Evolutionary conservation across 139 green algal species (phyloP).

Genomic region (Closterium sp.): DNA sequence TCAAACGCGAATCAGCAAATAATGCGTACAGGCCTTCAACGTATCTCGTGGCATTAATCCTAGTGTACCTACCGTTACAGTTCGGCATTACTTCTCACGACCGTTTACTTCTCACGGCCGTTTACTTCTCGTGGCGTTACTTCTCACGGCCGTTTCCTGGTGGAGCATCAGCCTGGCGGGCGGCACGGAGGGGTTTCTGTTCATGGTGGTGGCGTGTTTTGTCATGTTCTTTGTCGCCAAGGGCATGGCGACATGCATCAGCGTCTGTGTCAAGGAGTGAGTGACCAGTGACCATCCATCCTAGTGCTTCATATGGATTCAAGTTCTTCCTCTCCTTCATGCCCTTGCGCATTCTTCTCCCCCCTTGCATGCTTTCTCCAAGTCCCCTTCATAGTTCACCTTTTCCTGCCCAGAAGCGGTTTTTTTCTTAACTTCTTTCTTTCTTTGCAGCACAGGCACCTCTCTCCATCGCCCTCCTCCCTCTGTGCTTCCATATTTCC

Average conservation of each 20-base stretch:
- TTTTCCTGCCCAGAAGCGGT: too few relatives aligned
- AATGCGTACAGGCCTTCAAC: not conserved
- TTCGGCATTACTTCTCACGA: not conserved
- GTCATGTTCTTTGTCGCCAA: not conserved
- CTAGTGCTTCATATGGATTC: too few relatives aligned
- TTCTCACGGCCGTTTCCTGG: not conserved
- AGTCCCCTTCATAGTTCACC: too few relatives aligned
- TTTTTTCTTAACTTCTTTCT: too few relatives aligned
- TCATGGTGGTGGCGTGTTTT: not conserved
- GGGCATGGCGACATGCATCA: not conserved
- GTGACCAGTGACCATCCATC: too few relatives aligned
- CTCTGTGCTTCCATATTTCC: too few relatives aligned
- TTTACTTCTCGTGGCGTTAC: not conserved
- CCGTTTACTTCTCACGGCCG: not conserved
- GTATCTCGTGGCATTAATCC: not conserved
- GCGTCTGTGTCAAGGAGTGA: not conserved
- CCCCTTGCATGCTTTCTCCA: too few relatives aligned
- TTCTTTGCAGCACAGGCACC: too few relatives aligned
- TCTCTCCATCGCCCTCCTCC: too few relatives aligned
- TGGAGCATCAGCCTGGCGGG: not conserved
- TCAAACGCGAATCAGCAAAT: not conserved
- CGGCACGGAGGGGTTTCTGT: not conserved
- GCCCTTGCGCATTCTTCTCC: too few relatives aligned
- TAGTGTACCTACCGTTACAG: not conserved
- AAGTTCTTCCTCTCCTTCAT: too few relatives aligned